These are phyloP conservation scores for Lactarius indigo DNA, from an alignment of 768 basidiomycete species.

Conservation along the genomic window DNA sequence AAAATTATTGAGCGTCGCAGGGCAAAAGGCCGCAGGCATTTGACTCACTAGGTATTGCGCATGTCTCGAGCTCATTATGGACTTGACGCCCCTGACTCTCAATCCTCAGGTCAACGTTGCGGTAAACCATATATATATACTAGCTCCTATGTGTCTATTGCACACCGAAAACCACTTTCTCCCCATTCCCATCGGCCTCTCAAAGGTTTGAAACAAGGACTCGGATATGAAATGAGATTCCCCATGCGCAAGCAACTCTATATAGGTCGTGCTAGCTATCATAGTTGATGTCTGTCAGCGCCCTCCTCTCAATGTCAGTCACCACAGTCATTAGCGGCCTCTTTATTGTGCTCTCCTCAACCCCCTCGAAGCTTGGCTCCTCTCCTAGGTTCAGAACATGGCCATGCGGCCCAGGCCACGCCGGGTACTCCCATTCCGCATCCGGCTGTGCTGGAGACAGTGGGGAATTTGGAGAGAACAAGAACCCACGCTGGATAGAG, in stretches of 20 bases:
- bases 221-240: slow-evolving; percentile 2
- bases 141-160: background rate
- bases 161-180: background rate
- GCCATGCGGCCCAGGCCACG: slow-evolving; percentile 23
- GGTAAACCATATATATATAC: background rate
- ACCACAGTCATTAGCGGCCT: background rate
- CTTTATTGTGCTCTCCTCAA: slow-evolving; percentile 21
- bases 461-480: slow-evolving; percentile 60
- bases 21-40: slow-evolving; percentile 71
- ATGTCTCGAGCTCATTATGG: background rate
- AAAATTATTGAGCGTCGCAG: slow-evolving; percentile 68
- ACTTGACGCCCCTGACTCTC: background rate
- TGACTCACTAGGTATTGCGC: slow-evolving; percentile 58
- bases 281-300: slow-evolving; percentile 21
- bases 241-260: background rate
- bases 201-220: background rate
- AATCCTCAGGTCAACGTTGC: background rate
- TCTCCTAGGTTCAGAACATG: slow-evolving; percentile 1
- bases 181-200: background rate
- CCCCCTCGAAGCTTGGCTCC: slow-evolving; percentile 19
- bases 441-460: slow-evolving; percentile 56
- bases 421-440: slow-evolving; percentile 21
- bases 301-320: slow-evolving; percentile 18
- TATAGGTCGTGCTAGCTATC: slow-evolving; percentile 4
- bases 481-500: slow-evolving; percentile 63